Evolutionary conservation across 345 rosid species (phyloP), one percentile per base, ranked within the genome.

Genomic region (Populus pruinosa): DNA sequence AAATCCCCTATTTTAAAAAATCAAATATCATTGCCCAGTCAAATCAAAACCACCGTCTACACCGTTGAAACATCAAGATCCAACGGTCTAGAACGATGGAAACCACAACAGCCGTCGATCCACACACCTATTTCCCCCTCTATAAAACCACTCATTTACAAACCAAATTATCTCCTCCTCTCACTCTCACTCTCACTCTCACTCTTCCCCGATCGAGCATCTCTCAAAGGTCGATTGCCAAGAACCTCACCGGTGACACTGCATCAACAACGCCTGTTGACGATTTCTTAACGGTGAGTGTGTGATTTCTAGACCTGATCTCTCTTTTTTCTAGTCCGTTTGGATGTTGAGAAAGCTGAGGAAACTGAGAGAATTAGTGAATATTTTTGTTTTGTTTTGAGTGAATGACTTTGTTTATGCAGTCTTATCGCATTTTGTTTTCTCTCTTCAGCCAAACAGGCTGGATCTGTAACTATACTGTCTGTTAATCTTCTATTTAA

Each of bases 41-140:
- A 31, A 67, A 56, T 43, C 68, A 55, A 61, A 49, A 49, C 43
- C 70, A 50, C 0, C 64, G 67, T 79, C 75, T 35, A 16, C 27
- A 35, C 81, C 80, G 79, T 83, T 69, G 56, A 76, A 4, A 18
- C 61, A 73, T 71, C 36, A 17, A 39, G 47, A 82, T 82, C 81
- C 20, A 67, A 69, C 80, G 78, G 31, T 2, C 68, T 21, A 0
- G 72, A 56, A 50, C 4, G 55, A 14, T 2, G 55, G 55, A 49
- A 5, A 17, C 8, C 7, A 49, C 55, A 49, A 4, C 55, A 49
- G 20, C 55, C 55, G 55, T 49, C 55, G 20, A 49, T 49, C 21
- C 55, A 17, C 55, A 49, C 55, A 17, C 55, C 6, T 49, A 49
- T 16, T 49, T 17, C 20, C 55, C 21, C 55, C 55, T 14, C 0